These are phyloP conservation scores for Dalbergia cochinchinensis DNA, from an alignment of 306 rosid genomes.

Conservation along the genomic window DNA sequence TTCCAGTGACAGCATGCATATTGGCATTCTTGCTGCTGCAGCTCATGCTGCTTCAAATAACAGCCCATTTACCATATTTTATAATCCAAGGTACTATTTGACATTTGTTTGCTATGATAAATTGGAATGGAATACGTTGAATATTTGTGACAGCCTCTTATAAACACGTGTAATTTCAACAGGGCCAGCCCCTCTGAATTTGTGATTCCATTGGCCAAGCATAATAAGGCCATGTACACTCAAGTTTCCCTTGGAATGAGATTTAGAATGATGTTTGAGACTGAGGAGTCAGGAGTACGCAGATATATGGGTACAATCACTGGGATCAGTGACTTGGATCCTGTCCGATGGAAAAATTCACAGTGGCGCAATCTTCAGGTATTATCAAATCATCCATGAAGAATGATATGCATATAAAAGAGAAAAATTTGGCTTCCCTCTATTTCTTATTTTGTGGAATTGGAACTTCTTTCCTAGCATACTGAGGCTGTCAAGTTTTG, in stretches of 20 bases:
- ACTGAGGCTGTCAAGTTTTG: constrained; percentile 21
- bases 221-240: constrained; percentile 84
- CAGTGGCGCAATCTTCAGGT: constrained; percentile 99
- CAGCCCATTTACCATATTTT: constrained; percentile 92
- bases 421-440: neutral
- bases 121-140: constrained; percentile 32
- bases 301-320: constrained; percentile 97
- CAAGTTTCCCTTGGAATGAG: constrained; percentile 98
- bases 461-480: constrained; percentile 26
- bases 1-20: constrained; percentile 99
- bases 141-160: constrained; percentile 46
- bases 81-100: constrained; percentile 85
- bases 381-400: constrained; percentile 21
- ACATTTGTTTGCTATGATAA: constrained; percentile 13
- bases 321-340: constrained; percentile 86
- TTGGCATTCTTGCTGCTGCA: constrained; percentile 98
- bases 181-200: constrained; percentile 98
- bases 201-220: constrained; percentile 93
- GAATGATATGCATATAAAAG: neutral
- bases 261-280: constrained; percentile 98
- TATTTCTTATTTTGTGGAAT: constrained; percentile 5
- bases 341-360: constrained; percentile 87
- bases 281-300: constrained; percentile 97
- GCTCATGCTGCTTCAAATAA: constrained; percentile 99
- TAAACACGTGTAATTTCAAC: constrained; percentile 42